Evolutionary conservation across 352 stramenopile species (phyloP).

Genomic region (Phytophthora quininea): DNA sequence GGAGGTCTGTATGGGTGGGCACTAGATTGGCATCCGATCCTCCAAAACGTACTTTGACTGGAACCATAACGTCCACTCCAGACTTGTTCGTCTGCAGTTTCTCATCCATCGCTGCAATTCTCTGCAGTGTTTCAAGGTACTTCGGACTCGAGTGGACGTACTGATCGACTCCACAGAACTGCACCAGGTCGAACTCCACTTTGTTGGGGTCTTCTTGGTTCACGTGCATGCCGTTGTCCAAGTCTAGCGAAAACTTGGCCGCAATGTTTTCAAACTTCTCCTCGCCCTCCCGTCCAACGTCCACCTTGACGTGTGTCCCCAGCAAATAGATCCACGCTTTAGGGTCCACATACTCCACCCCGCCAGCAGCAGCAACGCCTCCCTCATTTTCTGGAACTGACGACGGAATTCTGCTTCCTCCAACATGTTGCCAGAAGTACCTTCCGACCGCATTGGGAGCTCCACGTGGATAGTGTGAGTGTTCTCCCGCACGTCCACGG

Average conservation of each 20-base stretch:
- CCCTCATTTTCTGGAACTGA: not conserved
- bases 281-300: not conserved
- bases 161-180: not conserved
- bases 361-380: not conserved
- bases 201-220: not conserved
- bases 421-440: no score
- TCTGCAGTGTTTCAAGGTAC: not conserved
- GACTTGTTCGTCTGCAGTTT: not conserved
- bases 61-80: not conserved
- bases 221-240: not conserved
- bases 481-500: no score
- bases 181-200: not conserved
- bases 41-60: not conserved
- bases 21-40: not conserved
- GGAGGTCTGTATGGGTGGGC: not conserved
- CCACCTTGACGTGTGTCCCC: not conserved
- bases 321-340: not conserved
- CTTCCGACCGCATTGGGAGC: no score
- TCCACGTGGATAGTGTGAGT: no score
- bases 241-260: not conserved
- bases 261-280: not conserved
- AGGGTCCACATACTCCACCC: not conserved
- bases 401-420: no score
- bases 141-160: no score
- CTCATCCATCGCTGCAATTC: not conserved